Percentiles rank a stretch among this genome's conserved stretches.
These are phyloP conservation scores for Epichloe typhina DNA, from an alignment of 2,329 filamentous ascomycete species.

Conservation along the genomic window DNA sequence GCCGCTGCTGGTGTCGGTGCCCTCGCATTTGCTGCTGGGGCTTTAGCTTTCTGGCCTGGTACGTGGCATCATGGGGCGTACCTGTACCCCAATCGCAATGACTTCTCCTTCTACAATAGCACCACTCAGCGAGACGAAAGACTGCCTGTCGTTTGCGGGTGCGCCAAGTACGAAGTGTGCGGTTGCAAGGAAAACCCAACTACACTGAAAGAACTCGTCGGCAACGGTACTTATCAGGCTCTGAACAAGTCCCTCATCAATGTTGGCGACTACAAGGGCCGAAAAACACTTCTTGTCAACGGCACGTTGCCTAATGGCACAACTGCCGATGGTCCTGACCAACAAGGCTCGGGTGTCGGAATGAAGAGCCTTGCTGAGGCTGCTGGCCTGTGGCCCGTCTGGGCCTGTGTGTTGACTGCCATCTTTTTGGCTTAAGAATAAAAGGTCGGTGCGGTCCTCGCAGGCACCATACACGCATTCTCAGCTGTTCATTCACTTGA, in stretches of 20 bases:
- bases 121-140: conserved; percentile 28
- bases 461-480: neutral
- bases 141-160: conserved; percentile 30
- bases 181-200: conserved; percentile 57
- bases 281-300: conserved; percentile 54
- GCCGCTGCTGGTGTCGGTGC: conserved; percentile 37
- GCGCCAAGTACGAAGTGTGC: conserved; percentile 38
- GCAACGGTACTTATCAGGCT: conserved; percentile 45
- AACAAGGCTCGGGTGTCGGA: conserved; percentile 17
- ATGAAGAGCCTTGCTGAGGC: conserved; percentile 22
- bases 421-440: conserved; percentile 27
- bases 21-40: conserved; percentile 34
- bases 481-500: neutral
- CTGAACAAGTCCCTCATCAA: conserved; percentile 50
- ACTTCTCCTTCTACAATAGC: conserved; percentile 35
- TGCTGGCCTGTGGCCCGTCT: conserved; percentile 37
- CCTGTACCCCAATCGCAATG: conserved; percentile 35
- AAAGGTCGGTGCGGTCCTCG: neutral
- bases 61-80: conserved; percentile 52
- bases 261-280: conserved; percentile 30
- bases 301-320: conserved; percentile 62
- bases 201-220: conserved; percentile 44
- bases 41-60: conserved; percentile 48
- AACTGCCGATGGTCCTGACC: conserved; percentile 24
- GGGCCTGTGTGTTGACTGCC: conserved; percentile 29